Evolutionary conservation across 2,329 filamentous ascomycete species (phyloP).

Genomic region (Cladophialophora immunda): DNA sequence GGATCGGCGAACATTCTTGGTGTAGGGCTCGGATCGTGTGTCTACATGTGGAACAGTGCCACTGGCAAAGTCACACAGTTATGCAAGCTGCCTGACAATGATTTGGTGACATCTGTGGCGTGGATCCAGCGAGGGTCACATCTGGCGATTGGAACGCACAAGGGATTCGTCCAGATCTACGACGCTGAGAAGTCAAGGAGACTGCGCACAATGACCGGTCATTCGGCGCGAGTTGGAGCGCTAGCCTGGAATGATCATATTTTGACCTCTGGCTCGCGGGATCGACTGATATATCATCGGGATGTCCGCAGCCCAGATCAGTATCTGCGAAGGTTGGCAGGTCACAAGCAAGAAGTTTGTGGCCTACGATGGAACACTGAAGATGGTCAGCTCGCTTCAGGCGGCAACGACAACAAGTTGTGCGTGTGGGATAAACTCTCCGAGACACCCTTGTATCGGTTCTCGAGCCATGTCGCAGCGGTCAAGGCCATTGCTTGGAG

Average conservation of each 20-base stretch:
- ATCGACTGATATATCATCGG: slow-evolving; percentile 92
- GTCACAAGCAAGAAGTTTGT: slow-evolving; percentile 98
- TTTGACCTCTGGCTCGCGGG: slow-evolving; percentile 90
- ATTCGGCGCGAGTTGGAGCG: slow-evolving; percentile 90
- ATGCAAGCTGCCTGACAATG: slow-evolving; percentile 83
- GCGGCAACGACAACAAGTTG: slow-evolving; percentile 97
- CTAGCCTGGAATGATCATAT: slow-evolving; percentile 99
- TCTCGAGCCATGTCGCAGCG: slow-evolving; percentile 91
- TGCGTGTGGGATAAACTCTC: slow-evolving; percentile 98
- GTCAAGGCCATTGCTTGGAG: slow-evolving; percentile 99
- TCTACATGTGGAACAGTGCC: slow-evolving; percentile 98
- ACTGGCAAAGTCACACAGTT: slow-evolving; percentile 91
- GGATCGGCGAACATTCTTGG: slow-evolving; percentile 93
- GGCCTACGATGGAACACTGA: slow-evolving; percentile 97
- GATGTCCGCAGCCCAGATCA: slow-evolving; percentile 94
- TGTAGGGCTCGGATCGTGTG: slow-evolving; percentile 88
- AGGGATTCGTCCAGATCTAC: slow-evolving; percentile 96
- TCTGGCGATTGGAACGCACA: slow-evolving; percentile 91
- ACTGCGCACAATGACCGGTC: slow-evolving; percentile 94
- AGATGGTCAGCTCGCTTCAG: slow-evolving; percentile 91
- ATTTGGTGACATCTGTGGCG: slow-evolving; percentile 94
- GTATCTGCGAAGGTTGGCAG: slow-evolving; percentile 84
- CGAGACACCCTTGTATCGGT: slow-evolving; percentile 92
- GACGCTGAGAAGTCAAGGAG: slow-evolving; percentile 87
- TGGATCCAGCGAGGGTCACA: slow-evolving; percentile 99